phyloP scores from a whole-genome alignment of 23 red algal species.

The Chondrus crispus region DNA sequence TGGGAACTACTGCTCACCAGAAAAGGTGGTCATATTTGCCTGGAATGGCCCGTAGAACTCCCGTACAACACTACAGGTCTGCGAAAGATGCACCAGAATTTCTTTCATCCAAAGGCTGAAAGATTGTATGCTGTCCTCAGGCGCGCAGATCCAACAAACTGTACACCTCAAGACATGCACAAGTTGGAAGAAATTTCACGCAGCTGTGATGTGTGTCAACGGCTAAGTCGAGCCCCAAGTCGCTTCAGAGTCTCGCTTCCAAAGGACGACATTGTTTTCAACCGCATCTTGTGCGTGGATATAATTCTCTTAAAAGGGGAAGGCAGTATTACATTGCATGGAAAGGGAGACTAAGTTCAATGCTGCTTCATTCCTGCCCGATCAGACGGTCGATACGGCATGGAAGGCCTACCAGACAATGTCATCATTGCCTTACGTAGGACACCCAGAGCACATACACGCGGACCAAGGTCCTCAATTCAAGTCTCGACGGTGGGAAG shows the following conservation, averaged over 20 bases:
- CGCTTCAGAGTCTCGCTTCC: slow-evolving; percentile 1
- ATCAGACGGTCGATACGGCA: background rate
- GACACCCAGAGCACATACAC: background rate
- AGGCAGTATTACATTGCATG: background rate
- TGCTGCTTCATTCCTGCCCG: background rate
- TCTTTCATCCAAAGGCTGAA: background rate
- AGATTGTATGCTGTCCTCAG: background rate
- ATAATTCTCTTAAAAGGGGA: background rate
- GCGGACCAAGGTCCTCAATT: slow-evolving; percentile 9
- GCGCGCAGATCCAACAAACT: too few species aligned
- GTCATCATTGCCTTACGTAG: background rate
- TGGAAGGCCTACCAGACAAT: background rate
- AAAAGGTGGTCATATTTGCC: background rate
- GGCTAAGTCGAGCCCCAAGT: background rate
- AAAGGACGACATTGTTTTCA: slow-evolving; percentile 10
- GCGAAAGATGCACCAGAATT: background rate
- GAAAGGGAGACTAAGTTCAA: slow-evolving; percentile 4
- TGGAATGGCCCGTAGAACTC: background rate
- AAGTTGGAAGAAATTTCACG: background rate
- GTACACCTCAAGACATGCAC: too few species aligned
- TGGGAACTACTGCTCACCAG: background rate
- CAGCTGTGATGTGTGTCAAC: slow-evolving; percentile 18
- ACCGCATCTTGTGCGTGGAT: background rate
- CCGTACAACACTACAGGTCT: background rate
- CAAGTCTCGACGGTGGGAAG: background rate